phyloP scores from a whole-genome alignment of 2,329 filamentous ascomycete species.

The Lasiodiplodia sp. region DNA sequence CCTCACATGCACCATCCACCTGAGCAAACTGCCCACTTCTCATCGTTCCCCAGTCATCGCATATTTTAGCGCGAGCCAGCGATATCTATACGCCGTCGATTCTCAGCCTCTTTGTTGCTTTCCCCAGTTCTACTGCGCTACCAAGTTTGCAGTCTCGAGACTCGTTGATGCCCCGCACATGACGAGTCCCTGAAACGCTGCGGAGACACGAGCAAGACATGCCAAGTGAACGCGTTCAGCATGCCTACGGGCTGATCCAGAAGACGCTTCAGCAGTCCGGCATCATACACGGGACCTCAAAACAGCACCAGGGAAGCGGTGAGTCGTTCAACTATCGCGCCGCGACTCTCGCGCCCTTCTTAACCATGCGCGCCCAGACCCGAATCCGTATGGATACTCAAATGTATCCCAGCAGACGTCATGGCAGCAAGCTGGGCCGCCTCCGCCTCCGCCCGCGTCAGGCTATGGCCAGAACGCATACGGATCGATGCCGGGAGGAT shows the following conservation, averaged over 20 bases:
- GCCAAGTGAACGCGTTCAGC: slow-evolving; percentile 23
- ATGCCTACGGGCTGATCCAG: slow-evolving; percentile 22
- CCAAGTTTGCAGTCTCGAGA: not conserved
- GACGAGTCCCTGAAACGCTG: not conserved
- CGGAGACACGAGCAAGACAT: not conserved
- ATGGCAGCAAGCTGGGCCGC: slow-evolving; percentile 14
- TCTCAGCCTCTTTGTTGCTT: not conserved
- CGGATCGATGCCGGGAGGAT: not conserved
- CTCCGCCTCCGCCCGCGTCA: slow-evolving; percentile 5
- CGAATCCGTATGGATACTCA: slow-evolving; percentile 13
- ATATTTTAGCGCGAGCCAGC: not conserved
- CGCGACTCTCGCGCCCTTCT: not conserved
- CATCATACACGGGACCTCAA: not conserved
- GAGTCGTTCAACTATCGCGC: not conserved
- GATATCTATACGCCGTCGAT: too few relatives aligned
- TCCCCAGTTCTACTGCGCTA: not conserved
- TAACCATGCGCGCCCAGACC: not conserved
- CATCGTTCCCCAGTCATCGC: not conserved
- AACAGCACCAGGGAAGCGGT: not conserved
- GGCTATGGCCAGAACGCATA: not conserved
- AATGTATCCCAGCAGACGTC: slow-evolving; percentile 10
- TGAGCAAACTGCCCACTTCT: slow-evolving; percentile 3
- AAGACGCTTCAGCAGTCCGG: slow-evolving; percentile 23
- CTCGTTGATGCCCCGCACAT: slow-evolving; percentile 8
- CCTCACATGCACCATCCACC: slow-evolving; percentile 25